These are phyloP conservation scores for Jackrogersella minutella DNA, from an alignment of 495 filamentous ascomycete genomes.

Conservation along the genomic window DNA sequence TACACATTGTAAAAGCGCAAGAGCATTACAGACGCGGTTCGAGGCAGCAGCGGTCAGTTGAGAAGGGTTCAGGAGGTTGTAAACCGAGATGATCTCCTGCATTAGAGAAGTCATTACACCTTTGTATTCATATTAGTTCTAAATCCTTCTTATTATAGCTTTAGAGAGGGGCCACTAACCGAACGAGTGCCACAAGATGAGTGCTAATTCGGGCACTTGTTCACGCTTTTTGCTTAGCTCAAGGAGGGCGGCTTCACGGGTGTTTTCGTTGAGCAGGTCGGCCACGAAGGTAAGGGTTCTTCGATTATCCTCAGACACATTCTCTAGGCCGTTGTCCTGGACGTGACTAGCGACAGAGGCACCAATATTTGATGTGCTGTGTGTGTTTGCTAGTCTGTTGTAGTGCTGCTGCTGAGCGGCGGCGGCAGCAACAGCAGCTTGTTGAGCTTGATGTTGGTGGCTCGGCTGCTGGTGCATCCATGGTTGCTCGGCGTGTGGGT, in stretches of 20 bases:
- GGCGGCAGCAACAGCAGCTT: conserved; percentile 59
- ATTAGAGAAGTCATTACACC: conserved; percentile 98
- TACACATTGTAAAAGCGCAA: conserved; percentile 96
- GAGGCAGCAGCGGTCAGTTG: conserved; percentile 96
- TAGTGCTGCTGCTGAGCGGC: conserved; percentile 63
- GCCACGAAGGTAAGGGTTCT: conserved; percentile 92
- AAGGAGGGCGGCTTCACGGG: conserved; percentile 88
- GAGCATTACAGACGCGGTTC: conserved; percentile 96
- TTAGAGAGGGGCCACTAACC: conserved; percentile 64
- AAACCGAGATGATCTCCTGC: conserved; percentile 99
- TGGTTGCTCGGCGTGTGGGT: conserved; percentile 74
- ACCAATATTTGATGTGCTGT: conserved; percentile 56
- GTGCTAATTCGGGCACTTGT: conserved; percentile 93
- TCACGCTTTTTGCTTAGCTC: conserved; percentile 99
- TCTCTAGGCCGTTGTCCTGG: conserved; percentile 62
- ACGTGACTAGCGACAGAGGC: conserved; percentile 62
- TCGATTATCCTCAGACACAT: conserved; percentile 86
- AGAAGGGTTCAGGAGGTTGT: conserved; percentile 93
- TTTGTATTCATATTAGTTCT: conserved; percentile 27
- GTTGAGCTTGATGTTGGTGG: conserved; percentile 72
- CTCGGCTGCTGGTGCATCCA: conserved; percentile 77
- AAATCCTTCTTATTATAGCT: not conserved
- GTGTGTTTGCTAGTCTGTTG: conserved; percentile 72
- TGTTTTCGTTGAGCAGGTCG: conserved; percentile 86
- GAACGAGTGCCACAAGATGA: conserved; percentile 99